Evolutionary conservation across 31 red algal genomes (phyloP).

Genomic region (Bonnemaisonia californica): DNA sequence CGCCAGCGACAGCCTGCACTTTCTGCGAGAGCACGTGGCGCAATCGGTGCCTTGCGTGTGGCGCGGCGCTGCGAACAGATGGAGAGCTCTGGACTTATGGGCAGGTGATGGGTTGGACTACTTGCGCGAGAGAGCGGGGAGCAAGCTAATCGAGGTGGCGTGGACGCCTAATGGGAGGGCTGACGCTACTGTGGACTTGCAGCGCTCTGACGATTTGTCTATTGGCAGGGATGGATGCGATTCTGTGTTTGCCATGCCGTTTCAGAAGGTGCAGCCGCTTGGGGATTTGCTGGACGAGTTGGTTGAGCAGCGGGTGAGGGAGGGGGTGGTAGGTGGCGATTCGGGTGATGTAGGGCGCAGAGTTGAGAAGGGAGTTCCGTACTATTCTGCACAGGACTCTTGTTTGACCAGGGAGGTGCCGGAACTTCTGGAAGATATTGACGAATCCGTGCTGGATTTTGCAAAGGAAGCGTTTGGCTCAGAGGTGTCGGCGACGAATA

Average conservation of each 20-base stretch:
- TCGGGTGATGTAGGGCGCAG: not conserved
- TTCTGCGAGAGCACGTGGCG: conserved; percentile 54
- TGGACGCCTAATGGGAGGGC: conserved; percentile 59
- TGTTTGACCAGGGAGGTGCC: conserved; percentile 43
- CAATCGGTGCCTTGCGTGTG: conserved; percentile 68
- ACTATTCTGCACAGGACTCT: conserved; percentile 65
- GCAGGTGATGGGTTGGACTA: conserved; percentile 19
- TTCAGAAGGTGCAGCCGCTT: conserved; percentile 1
- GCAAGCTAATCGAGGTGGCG: conserved; percentile 26
- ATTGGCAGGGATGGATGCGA: not conserved
- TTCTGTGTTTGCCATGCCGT: conserved; percentile 32
- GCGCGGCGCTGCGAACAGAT: conserved; percentile 38
- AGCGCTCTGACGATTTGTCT: too few species aligned
- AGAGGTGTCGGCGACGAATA: conserved; percentile 42
- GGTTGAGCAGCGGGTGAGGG: too few species aligned
- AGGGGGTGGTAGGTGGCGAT: too few species aligned
- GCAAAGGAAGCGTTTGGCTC: conserved; percentile 56
- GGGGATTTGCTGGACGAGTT: not conserved
- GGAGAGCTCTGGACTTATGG: conserved; percentile 30
- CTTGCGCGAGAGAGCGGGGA: conserved; percentile 33
- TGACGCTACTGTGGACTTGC: conserved; percentile 34
- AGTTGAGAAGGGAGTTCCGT: conserved; percentile 40
- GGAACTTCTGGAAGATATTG: conserved; percentile 19
- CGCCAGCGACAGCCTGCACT: conserved; percentile 22
- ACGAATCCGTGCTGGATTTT: conserved; percentile 25